Percentiles rank a stretch among this genome's conserved stretches.
These are phyloP conservation scores for Starmerella etchellsii DNA, from an alignment of 805 yeast species.

Conservation along the genomic window DNA sequence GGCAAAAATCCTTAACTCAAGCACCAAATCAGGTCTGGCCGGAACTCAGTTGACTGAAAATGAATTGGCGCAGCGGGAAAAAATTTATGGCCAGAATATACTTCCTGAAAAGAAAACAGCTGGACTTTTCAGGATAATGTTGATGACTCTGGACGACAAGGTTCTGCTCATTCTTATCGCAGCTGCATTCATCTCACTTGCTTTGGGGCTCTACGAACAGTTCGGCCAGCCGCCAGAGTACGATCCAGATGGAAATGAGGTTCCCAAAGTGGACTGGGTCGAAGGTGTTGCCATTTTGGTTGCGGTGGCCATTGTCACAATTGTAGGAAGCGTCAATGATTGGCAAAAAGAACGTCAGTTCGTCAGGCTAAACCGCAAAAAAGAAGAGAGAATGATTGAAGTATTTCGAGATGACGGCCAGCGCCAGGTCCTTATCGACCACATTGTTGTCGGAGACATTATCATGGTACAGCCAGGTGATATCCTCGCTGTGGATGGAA, in stretches of 20 bases:
- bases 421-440: conserved; percentile 53
- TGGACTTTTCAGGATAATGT: conserved; percentile 53
- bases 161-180: conserved; percentile 69
- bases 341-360: conserved; percentile 93
- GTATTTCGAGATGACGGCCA: conserved; percentile 66
- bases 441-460: conserved; percentile 77
- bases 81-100: conserved; percentile 53
- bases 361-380: conserved; percentile 72
- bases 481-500: conserved; percentile 77
- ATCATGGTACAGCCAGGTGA: conserved; percentile 84
- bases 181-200: conserved; percentile 82
- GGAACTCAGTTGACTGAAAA: conserved; percentile 17
- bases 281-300: conserved; percentile 96
- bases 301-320: conserved; percentile 79
- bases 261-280: conserved; percentile 92
- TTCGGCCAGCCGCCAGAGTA: conserved; percentile 69
- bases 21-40: conserved; percentile 25
- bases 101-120: conserved; percentile 64
- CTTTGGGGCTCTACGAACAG: conserved; percentile 83
- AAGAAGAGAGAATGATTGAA: conserved; percentile 67
- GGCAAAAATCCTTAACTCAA: conserved; percentile 24
- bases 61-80: conserved; percentile 28
- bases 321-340: conserved; percentile 92
- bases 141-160: conserved; percentile 81
- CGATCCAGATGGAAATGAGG: conserved; percentile 62